Percentiles rank a stretch among this genome's conserved stretches.
Evolutionary conservation across 148 eudicot genomes (phyloP).

Genomic region (Cornus kousa): DNA sequence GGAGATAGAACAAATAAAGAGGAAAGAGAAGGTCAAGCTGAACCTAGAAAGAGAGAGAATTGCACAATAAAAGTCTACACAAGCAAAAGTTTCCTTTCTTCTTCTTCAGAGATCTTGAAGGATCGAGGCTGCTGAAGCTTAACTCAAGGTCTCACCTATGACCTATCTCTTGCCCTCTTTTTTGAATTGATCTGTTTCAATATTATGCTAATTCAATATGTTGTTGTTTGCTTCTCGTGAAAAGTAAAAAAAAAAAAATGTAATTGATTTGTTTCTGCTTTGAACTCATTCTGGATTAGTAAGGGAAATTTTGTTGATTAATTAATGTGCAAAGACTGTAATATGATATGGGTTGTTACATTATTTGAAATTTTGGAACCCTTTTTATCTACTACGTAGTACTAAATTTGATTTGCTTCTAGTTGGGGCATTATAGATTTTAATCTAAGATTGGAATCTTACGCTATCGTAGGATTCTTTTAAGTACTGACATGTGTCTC

Average conservation of each 20-base stretch:
- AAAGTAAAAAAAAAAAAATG: not conserved
- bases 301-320: not conserved
- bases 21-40: no score
- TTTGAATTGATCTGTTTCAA: not conserved
- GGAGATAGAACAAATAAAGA: no score
- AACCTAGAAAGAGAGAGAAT: no score
- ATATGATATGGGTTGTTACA: not conserved
- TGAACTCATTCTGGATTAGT: not conserved
- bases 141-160: slow-evolving; percentile 40
- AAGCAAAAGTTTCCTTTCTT: no score
- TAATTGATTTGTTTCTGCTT: not conserved
- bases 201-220: not conserved
- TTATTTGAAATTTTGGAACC: not conserved
- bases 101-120: slow-evolving; percentile 51
- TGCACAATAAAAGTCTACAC: no score
- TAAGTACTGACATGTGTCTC: no score
- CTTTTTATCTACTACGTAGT: not conserved
- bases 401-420: not conserved
- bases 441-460: not conserved
- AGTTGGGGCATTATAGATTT: not conserved
- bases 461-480: no score
- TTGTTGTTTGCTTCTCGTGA: not conserved
- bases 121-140: slow-evolving; percentile 73
- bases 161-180: not conserved
- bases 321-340: not conserved